phyloP scores from a whole-genome alignment of 2,329 filamentous ascomycete species.

The Domatiomyces globalis region DNA sequence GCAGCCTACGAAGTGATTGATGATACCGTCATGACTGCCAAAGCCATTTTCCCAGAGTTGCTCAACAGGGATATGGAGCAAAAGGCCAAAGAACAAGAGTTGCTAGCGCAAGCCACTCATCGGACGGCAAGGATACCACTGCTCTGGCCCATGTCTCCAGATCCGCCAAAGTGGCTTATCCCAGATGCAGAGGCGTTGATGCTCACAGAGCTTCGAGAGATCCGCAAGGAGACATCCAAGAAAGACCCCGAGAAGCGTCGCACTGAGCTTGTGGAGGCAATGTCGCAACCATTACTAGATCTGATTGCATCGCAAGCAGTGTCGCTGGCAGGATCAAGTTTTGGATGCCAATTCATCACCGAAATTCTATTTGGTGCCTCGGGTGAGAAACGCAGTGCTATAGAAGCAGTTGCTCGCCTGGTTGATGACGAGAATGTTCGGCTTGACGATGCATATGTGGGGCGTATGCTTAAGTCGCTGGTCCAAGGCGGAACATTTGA shows the following conservation, averaged over 20 bases:
- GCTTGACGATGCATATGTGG: slow-evolving; percentile 45
- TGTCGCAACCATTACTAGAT: slow-evolving; percentile 62
- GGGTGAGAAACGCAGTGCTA: slow-evolving; percentile 61
- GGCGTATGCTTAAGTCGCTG: slow-evolving; percentile 78
- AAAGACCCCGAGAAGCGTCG: slow-evolving; percentile 69
- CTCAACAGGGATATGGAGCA: slow-evolving; percentile 48
- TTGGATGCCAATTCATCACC: slow-evolving; percentile 73
- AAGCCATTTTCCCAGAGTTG: slow-evolving; percentile 76
- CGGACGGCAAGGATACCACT: slow-evolving; percentile 47
- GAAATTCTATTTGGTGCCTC: slow-evolving; percentile 65
- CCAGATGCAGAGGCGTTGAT: slow-evolving; percentile 51
- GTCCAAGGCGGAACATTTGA: slow-evolving; percentile 84
- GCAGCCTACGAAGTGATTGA: slow-evolving; percentile 84
- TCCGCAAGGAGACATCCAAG: slow-evolving; percentile 76
- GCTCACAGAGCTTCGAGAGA: slow-evolving; percentile 61
- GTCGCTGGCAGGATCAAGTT: slow-evolving; percentile 58
- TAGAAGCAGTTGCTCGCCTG: slow-evolving; percentile 48
- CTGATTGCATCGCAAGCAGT: slow-evolving; percentile 55
- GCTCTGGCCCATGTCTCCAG: slow-evolving; percentile 65
- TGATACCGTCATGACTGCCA: slow-evolving; percentile 77
- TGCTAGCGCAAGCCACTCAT: slow-evolving; percentile 31
- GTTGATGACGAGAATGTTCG: slow-evolving; percentile 30
- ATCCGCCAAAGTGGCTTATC: slow-evolving; percentile 48
- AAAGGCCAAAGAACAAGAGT: slow-evolving; percentile 30
- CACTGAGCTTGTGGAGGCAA: slow-evolving; percentile 57